These are phyloP conservation scores for Fusarium pseudonygamai DNA, from an alignment of 2,329 filamentous ascomycete species.

Conservation along the genomic window DNA sequence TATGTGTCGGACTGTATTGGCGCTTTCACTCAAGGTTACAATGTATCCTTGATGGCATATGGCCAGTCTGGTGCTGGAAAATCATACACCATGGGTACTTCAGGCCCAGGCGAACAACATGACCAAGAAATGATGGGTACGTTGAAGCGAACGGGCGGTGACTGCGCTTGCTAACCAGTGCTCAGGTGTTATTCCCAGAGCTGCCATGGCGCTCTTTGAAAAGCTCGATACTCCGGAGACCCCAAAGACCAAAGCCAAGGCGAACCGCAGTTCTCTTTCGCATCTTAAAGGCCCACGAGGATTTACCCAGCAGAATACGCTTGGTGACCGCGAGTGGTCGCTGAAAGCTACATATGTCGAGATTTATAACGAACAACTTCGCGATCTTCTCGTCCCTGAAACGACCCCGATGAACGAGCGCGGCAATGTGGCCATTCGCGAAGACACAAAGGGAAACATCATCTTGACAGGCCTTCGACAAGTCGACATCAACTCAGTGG, in stretches of 20 bases:
- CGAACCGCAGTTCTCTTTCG: conserved; percentile 74
- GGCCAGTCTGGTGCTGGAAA: conserved; percentile 98
- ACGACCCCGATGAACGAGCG: conserved; percentile 75
- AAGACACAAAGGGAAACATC: conserved; percentile 94
- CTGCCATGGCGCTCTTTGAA: conserved; percentile 87
- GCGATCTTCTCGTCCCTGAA: conserved; percentile 88
- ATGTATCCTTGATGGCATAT: conserved; percentile 96
- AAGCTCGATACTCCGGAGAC: conserved; percentile 77
- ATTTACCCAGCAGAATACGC: conserved; percentile 63
- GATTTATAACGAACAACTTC: conserved; percentile 97
- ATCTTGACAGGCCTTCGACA: conserved; percentile 90
- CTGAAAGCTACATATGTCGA: conserved; percentile 94
- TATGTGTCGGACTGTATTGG: conserved; percentile 90
- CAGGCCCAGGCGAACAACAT: conserved; percentile 80
- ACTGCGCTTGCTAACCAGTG: conserved; percentile 2
- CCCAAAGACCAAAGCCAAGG: conserved; percentile 50
- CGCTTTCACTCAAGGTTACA: conserved; percentile 95
- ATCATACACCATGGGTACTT: conserved; percentile 98
- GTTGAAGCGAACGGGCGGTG: conserved; percentile 45
- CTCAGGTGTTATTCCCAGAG: conserved; percentile 92
- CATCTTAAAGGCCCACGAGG: conserved; percentile 83
- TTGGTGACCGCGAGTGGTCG: conserved; percentile 82
- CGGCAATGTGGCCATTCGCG: conserved; percentile 85
- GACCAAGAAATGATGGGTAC: conserved; percentile 80
- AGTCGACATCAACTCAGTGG: conserved; percentile 87